Conservation (phyloP, 1,284 basidiomycete species). For the Microbotryomycetes sp. region DNA sequence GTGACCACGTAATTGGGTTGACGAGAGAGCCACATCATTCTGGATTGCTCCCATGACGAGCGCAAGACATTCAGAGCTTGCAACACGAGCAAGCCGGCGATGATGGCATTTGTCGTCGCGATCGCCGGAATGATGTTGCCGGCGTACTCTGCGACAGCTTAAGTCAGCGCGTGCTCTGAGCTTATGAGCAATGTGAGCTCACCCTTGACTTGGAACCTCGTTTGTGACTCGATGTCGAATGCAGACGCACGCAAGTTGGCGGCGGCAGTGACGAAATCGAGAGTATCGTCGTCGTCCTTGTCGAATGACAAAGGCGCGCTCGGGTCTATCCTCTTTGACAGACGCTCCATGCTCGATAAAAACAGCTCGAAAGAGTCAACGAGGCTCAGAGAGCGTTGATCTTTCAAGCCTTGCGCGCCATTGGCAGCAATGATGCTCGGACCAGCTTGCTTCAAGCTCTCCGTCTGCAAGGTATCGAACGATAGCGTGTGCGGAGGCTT, state of each 20-base stretch:
- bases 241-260: constrained; percentile 86
- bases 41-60: constrained; percentile 25
- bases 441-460: constrained; percentile 42
- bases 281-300: constrained; percentile 94
- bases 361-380: constrained; percentile 76
- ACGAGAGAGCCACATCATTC: constrained; percentile 32
- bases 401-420: constrained; percentile 51
- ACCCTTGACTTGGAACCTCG: constrained; percentile 96
- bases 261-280: constrained; percentile 92
- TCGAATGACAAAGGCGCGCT: constrained; percentile 76
- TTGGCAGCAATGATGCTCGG: constrained; percentile 27
- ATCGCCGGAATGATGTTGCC: constrained; percentile 99
- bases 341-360: constrained; percentile 66
- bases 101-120: constrained; percentile 96
- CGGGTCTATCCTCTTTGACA: constrained; percentile 68
- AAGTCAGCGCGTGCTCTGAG: not conserved
- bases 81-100: constrained; percentile 87
- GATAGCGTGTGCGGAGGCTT: constrained; percentile 76
- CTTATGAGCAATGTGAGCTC: constrained; percentile 7
- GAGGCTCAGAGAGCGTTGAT: constrained; percentile 66
- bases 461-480: constrained; percentile 62
- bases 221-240: constrained; percentile 82
- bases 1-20: constrained; percentile 46
- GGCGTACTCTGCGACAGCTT: constrained; percentile 72
- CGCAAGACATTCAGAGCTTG: constrained; percentile 75